Base-by-base conservation (phyloP, 2,329 filamentous ascomycete genomes). In the Purpureocillium lavendulum region DNA sequence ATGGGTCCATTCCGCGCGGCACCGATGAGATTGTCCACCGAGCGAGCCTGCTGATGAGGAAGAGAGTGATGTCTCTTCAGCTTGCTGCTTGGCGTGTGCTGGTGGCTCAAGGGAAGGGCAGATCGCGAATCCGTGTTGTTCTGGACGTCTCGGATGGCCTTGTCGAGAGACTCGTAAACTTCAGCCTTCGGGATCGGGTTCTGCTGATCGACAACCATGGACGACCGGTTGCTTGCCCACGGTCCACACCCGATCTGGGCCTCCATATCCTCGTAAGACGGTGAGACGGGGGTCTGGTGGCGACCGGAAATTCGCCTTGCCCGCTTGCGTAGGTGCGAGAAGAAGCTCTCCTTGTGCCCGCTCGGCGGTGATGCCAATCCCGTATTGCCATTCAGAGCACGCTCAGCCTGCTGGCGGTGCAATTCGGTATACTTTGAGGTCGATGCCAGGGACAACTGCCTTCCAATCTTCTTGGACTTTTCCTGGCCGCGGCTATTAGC, bases 311-410 rank as follows among this genome's bases (percentile, higher is more conserved):
- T 82, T 49, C 92, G 77, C 50, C 92, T 79, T 21, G 94, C 92
- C 38, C 90, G 82, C 64, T 98, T 98, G 41, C 92, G 79, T 7
- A 98, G 73, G 58, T 98, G 92, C 1, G 92, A 97, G 65, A 98
- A 98, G 70, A 98, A 98, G 61, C 92, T 87, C 61, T 98, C 92
- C 57, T 94, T 94, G 41, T 88, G 85, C 14, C 77, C 85, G 52
- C 75, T 82, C 0, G 82, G 80, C 4, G 88, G 87, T 6, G 87
- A 92, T 13, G 76, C 80, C 17, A 89, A 69, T 16, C 82, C 84
- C 28, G 74, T 76, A 52, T 83, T 81, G 39, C 89, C 92, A 56
- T 88, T 96, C 34, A 97, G 72, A 30, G 88, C 87, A 46, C 87
- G 77, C 61, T 97, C 90, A 12, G 90, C 87, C 61, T 97, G 87